Percentiles rank a stretch among this genome's conserved stretches.
Evolutionary conservation across 495 filamentous ascomycete species (phyloP).

Genomic region (Darksidea phi): DNA sequence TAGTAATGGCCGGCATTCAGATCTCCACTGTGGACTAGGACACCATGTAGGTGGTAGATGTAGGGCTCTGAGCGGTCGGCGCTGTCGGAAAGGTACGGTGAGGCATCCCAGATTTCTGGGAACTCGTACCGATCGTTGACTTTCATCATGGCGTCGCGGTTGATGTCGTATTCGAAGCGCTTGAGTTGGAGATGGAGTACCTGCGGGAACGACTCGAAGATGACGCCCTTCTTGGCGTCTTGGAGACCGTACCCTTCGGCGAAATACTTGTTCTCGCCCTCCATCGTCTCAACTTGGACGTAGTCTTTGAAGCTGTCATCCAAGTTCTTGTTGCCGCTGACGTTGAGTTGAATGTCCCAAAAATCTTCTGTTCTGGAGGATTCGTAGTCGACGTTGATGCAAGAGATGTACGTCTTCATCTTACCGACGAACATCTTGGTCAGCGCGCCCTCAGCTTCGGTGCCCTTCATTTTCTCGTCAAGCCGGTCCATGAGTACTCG

Average conservation of each 20-base stretch:
- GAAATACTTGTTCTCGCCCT: constrained; percentile 97
- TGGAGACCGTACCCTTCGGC: constrained; percentile 88
- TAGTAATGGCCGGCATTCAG: constrained; percentile 99
- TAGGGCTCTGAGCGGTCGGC: constrained; percentile 88
- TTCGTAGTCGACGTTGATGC: constrained; percentile 96
- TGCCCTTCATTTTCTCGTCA: constrained; percentile 97
- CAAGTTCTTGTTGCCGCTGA: constrained; percentile 86
- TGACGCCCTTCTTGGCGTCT: constrained; percentile 95
- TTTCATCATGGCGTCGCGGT: constrained; percentile 97
- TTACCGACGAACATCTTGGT: constrained; percentile 91
- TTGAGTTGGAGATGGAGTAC: constrained; percentile 96
- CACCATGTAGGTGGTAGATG: constrained; percentile 88
- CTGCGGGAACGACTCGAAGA: constrained; percentile 93
- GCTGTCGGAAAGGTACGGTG: constrained; percentile 80
- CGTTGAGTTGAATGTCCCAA: constrained; percentile 98
- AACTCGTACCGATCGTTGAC: constrained; percentile 98
- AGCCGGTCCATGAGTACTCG: constrained; percentile 95
- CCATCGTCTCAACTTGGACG: constrained; percentile 90
- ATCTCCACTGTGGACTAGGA: constrained; percentile 94
- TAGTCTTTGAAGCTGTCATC: constrained; percentile 96
- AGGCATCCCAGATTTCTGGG: constrained; percentile 86
- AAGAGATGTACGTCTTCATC: constrained; percentile 96
- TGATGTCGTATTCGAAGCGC: constrained; percentile 95
- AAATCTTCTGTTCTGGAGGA: constrained; percentile 94
- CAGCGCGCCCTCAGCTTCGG: constrained; percentile 86